Evolutionary conservation across 768 basidiomycete genomes (phyloP), one percentile per base, ranked within the genome.

Genomic region (Suillus luteus): DNA sequence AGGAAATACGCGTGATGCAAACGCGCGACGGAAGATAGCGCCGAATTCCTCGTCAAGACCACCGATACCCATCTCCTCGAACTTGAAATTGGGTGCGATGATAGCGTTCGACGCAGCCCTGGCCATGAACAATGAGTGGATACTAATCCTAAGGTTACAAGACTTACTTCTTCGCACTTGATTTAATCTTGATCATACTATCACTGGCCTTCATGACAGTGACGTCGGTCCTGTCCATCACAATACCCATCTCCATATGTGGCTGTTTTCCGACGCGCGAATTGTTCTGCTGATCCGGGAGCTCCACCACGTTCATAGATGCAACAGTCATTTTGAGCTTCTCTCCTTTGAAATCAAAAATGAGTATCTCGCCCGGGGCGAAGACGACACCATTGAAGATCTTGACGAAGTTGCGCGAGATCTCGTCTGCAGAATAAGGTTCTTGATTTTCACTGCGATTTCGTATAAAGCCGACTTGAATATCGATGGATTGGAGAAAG

Each of bases 51-150:
- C 82, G 75, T 99, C 97, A 40, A 99, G 82, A 71, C 97, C 97
- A 71, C 97, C 97, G 71, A 99, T 99, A 19, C 97, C 97, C 96
- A 99, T 99, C 75, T 99, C 97, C 72, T 96, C 93, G 66, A 99
- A 99, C 77, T 97, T 99, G 86, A 99, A 99, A 77, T 98, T 98
- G 1, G 97, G 95, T 0, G 95, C 89, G 11, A 99, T 84, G 68
- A 99, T 96, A 0, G 97, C 95, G 73, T 98, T 99, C 8, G 95
- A 87, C 6, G 95, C 89, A 0, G 93, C 87, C 69, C 94, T 96
- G 55, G 4, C 55, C 55, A 17, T 27, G 41, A 31, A 2, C 10
- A n/a, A 66, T 69, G n/a, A 69, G 59, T 6, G 59, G 41, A 44
- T 35, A 7, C 15, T 8, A 1, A 43, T 7, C 24, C 11, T 9